Evolutionary conservation across 805 yeast species (phyloP).

Genomic region (Cyberlindnera mycetangii): DNA sequence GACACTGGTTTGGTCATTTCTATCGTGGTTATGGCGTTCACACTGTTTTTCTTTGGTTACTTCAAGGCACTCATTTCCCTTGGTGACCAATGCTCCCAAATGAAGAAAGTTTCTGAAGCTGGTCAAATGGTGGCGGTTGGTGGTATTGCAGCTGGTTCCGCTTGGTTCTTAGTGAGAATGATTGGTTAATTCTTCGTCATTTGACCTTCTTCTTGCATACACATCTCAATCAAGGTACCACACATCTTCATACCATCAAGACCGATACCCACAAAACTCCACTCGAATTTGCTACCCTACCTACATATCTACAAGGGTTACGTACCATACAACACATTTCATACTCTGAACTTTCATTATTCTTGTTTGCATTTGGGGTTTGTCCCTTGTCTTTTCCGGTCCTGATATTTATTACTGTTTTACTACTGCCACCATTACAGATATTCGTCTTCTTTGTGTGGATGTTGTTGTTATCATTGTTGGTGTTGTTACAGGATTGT

Average conservation of each 20-base stretch:
- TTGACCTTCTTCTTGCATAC: background rate
- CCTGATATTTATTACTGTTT: conserved; percentile 2
- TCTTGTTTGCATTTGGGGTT: background rate
- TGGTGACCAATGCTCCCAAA: conserved; percentile 67
- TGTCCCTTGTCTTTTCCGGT: background rate
- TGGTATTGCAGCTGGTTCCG: conserved; percentile 96
- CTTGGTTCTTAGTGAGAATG: conserved; percentile 85
- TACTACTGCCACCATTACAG: background rate
- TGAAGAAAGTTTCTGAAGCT: conserved; percentile 71
- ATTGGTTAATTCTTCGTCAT: conserved; percentile 44
- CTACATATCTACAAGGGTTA: background rate
- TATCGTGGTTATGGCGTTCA: conserved; percentile 76
- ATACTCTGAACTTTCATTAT: background rate
- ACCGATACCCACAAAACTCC: background rate
- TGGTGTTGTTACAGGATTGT: background rate
- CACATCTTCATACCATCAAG: background rate
- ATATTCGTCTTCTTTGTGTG: background rate
- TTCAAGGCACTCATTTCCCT: conserved; percentile 81
- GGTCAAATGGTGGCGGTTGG: conserved; percentile 92
- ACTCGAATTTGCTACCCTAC: background rate
- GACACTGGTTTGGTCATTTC: conserved; percentile 73
- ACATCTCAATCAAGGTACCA: background rate
- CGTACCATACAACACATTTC: background rate
- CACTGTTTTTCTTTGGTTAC: conserved; percentile 85
- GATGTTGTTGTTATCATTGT: too few relatives aligned